Base-by-base conservation (phyloP, 257 asterid genomes). In the Gentiana macrophylla region DNA sequence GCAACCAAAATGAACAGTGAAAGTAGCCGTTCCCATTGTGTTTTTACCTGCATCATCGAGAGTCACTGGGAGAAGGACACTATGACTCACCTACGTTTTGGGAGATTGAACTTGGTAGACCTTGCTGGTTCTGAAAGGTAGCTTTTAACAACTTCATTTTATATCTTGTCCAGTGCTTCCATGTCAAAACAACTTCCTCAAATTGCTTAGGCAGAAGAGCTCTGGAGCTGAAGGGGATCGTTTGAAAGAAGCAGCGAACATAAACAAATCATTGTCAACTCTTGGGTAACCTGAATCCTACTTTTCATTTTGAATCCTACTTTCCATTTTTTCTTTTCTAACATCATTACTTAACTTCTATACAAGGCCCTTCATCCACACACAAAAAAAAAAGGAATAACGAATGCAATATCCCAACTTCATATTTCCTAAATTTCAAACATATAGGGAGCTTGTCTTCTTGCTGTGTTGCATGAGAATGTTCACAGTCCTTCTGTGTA, bases 41-140 rank as follows among this genome's bases (percentile, higher is more conserved):
- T 88, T 65, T 88, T 88, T 75, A 88, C 95, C 37, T 88, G 97
- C 62, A 74, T 63, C 51, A 71, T 88, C 65, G 95, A 88, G 76
- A 84, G 95, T 67, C 63, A 72, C 47, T 85, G 94, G 95, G 95
- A 85, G 75, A 88, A 79, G 61, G 95, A 88, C 55, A 80, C 90
- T 32, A 81, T 79, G 80, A 75, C 84, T 35, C 90, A 85, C 79
- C 73, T 77, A 59, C 74, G 95, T 69, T 88, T 85, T 74, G 94
- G 86, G 64, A 88, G 91, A 67, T 64, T 85, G 66, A 88, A 88
- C 69, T 70, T 88, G 65, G 97, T 85, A 47, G 97, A 88, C 71
- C 74, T 85, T 59, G 94, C 97, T 79, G 97, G 95, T 56, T 85
- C 97, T 60, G 95, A 88, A 70, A 85, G 97, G 94, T 88, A 75